Percentiles rank a stretch among this genome's conserved stretches.
phyloP scores from a whole-genome alignment of 2,329 filamentous ascomycete species.

The Achaetomium macrosporum region DNA sequence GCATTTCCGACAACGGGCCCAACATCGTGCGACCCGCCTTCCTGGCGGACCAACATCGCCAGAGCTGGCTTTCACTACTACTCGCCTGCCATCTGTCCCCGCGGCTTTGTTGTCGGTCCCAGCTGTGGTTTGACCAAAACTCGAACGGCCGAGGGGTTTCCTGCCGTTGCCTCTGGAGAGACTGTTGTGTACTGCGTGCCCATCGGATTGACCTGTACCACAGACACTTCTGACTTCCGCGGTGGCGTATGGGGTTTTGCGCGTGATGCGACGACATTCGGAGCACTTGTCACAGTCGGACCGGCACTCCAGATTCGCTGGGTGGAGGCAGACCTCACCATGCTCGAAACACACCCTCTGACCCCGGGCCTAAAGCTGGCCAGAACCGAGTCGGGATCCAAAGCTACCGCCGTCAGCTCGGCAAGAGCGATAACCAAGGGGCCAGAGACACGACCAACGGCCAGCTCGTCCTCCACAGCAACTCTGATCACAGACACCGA shows the following conservation, averaged over 20 bases:
- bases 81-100: conserved; percentile 37
- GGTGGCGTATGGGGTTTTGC: conserved; percentile 35
- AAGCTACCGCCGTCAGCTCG: background rate
- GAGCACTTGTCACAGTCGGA: conserved; percentile 28
- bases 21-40: conserved; percentile 32
- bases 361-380: conserved; percentile 29
- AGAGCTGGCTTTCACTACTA: conserved; percentile 35
- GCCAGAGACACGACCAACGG: background rate
- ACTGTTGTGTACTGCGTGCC: conserved; percentile 30
- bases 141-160: conserved; percentile 29
- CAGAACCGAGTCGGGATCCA: background rate
- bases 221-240: conserved; percentile 36
- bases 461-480: background rate
- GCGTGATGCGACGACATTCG: conserved; percentile 17
- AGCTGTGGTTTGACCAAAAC: conserved; percentile 28
- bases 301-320: conserved; percentile 37
- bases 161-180: conserved; percentile 27
- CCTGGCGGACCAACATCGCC: conserved; percentile 32
- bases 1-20: conserved; percentile 31
- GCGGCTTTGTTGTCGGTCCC: conserved; percentile 32
- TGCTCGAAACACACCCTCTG: conserved; percentile 34
- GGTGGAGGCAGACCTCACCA: conserved; percentile 30
- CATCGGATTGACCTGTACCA: conserved; percentile 35
- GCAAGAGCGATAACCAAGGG: background rate
- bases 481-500: background rate